Base-by-base conservation (phyloP, 306 rosid genomes). In the Cucurbita argyrosperma region DNA sequence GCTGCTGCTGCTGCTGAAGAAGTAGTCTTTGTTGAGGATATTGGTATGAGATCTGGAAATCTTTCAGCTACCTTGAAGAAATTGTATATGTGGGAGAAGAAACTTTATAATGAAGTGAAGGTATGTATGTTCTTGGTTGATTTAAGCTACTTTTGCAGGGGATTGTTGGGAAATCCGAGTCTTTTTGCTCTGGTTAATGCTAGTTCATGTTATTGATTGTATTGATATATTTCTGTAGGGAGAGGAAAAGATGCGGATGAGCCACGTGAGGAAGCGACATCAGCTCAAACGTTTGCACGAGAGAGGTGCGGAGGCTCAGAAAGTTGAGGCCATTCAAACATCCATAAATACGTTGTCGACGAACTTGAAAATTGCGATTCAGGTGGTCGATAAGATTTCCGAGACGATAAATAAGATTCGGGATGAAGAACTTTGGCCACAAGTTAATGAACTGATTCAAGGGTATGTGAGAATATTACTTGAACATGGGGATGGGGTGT, bases 361-460 rank as follows among this genome's bases (percentile, higher is more conserved):
- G 56, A 91, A 85, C 86, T 91, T 95, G 52, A 87, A 79, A 82
- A 88, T 95, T 76, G 95, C 99, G 40, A 95, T 95, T 85, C 92
- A 95, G 76, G 92, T 89, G 49, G 97, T 95, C 62, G 99, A 95
- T 76, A 88, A 77, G 84, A 85, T 87, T 65, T 95, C 99, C 45
- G 80, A 87, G 87, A 87, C 96, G 5, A 89, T 95, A 84, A 91
- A 78, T 76, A 95, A 89, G 78, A 91, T 89, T 63, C 81, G 97
- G 82, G 99, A 95, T 74, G 96, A 89, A 80, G 99, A 95, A 78
- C 84, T 95, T 35, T 95, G 96, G 92, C 99, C 99, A 3, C 99
- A 81, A 80, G 86, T 95, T 71, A 84, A 78, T 74, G 96, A 83
- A 79, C 85, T 95, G 77, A 91, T 95, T 75, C 86, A 88, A 46